phyloP scores from a whole-genome alignment of 805 yeast genomes.

The Candida takata region DNA sequence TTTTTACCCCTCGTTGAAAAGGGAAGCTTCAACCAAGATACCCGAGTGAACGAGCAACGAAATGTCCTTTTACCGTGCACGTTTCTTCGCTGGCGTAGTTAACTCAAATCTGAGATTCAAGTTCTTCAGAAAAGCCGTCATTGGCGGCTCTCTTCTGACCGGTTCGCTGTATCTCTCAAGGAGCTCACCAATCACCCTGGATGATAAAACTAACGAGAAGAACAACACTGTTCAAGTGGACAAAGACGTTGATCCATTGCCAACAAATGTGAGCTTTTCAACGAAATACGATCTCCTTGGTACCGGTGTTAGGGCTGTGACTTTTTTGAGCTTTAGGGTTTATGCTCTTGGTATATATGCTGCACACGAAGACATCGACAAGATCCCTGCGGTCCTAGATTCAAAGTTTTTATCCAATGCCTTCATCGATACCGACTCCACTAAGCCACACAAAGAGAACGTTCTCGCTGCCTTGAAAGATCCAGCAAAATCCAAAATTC shows the following conservation, averaged over 20 bases:
- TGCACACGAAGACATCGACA: constrained; percentile 47
- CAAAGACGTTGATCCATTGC: constrained; percentile 38
- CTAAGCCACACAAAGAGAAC: constrained; percentile 33
- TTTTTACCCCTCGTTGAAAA: no score
- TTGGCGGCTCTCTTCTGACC: constrained; percentile 1
- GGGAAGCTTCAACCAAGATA: no score
- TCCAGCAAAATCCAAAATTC: constrained; percentile 40
- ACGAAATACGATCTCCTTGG: constrained; percentile 57
- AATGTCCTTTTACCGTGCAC: neutral
- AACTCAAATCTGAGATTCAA: neutral
- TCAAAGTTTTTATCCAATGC: constrained; percentile 33
- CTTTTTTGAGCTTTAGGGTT: constrained; percentile 75
- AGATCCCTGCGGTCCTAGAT: constrained; percentile 35
- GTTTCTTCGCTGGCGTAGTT: neutral
- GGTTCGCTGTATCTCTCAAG: neutral
- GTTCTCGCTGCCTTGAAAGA: constrained; percentile 41
- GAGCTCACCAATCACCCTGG: constrained; percentile 6
- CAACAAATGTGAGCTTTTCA: constrained; percentile 22
- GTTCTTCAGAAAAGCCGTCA: neutral
- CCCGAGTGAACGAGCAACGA: no score
- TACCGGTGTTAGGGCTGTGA: constrained; percentile 75
- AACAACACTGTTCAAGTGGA: constrained; percentile 37
- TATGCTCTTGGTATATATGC: constrained; percentile 83
- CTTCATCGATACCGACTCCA: constrained; percentile 28
- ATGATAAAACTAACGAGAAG: constrained; percentile 7